A percentile compares a stretch with the other conserved stretches of the same genome.
Conservation (phyloP, 768 basidiomycete species). For the Lactarius psammicola region DNA sequence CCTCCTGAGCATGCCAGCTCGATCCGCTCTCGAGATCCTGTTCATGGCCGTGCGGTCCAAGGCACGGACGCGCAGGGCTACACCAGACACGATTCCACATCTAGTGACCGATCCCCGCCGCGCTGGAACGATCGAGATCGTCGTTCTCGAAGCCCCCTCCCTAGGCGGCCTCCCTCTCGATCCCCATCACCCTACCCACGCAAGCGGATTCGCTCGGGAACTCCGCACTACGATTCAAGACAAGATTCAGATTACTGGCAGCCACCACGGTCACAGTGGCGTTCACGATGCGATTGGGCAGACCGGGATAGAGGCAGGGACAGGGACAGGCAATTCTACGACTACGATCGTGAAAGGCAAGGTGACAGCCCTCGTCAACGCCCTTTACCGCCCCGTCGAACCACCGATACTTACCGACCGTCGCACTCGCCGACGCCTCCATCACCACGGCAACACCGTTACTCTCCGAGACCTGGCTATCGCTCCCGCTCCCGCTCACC, state of each 20-base stretch:
- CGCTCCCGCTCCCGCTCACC: background rate
- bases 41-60: background rate
- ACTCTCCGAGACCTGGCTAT: slow-evolving; percentile 4
- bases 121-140: slow-evolving; percentile 12
- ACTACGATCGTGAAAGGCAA: slow-evolving; percentile 5
- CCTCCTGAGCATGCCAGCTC: background rate
- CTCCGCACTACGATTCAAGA: slow-evolving; percentile 11
- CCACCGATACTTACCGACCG: background rate
- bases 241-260: background rate
- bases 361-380: slow-evolving; percentile 5
- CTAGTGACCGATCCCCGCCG: slow-evolving; percentile 6
- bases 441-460: slow-evolving; percentile 8
- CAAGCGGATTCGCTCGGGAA: slow-evolving; percentile 16
- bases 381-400: background rate
- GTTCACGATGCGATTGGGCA: background rate
- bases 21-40: background rate
- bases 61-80: background rate
- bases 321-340: background rate
- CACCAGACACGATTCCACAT: slow-evolving; percentile 9
- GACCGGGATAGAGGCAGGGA: slow-evolving; percentile 1
- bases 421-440: slow-evolving; percentile 6
- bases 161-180: slow-evolving; percentile 3
- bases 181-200: slow-evolving; percentile 16
- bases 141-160: slow-evolving; percentile 2
- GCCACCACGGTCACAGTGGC: background rate